Evolutionary conservation across 768 basidiomycete species (phyloP).

Genomic region (Boletus barrowsii): DNA sequence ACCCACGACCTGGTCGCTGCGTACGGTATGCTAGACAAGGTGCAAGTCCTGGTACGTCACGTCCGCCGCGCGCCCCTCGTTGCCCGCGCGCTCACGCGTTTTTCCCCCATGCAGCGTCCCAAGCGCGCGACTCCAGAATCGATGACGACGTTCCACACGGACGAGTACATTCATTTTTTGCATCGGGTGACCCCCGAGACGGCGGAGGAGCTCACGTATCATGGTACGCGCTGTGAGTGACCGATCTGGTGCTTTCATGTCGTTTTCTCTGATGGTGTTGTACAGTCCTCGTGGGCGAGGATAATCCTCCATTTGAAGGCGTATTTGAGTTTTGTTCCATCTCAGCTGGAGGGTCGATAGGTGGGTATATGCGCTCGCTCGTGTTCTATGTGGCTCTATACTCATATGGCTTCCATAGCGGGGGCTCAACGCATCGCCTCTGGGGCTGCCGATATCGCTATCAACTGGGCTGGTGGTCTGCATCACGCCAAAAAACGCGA

Average conservation of each 20-base stretch:
- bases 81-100: background rate
- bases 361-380: slow-evolving; percentile 40
- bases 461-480: slow-evolving; percentile 98
- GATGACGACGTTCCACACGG: slow-evolving; percentile 96
- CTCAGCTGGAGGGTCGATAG: slow-evolving; percentile 92
- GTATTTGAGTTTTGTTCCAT: slow-evolving; percentile 97
- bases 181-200: slow-evolving; percentile 89
- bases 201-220: slow-evolving; percentile 77
- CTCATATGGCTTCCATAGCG: slow-evolving; percentile 39
- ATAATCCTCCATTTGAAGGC: slow-evolving; percentile 96
- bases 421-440: slow-evolving; percentile 78
- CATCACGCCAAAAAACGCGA: slow-evolving; percentile 99
- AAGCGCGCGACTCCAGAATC: slow-evolving; percentile 65
- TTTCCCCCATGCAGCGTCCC: slow-evolving; percentile 51
- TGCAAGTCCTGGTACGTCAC: slow-evolving; percentile 77
- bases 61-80: background rate
- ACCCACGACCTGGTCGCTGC: slow-evolving; percentile 89
- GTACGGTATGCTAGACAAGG: slow-evolving; percentile 91
- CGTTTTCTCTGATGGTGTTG: background rate
- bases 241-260: background rate
- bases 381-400: background rate
- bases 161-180: slow-evolving; percentile 96
- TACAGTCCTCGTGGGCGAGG: slow-evolving; percentile 71
- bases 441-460: slow-evolving; percentile 77
- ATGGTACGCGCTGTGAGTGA: slow-evolving; percentile 77